phyloP scores from a whole-genome alignment of 192 early-diverging fungal genomes.

The Linderina pennispora region DNA sequence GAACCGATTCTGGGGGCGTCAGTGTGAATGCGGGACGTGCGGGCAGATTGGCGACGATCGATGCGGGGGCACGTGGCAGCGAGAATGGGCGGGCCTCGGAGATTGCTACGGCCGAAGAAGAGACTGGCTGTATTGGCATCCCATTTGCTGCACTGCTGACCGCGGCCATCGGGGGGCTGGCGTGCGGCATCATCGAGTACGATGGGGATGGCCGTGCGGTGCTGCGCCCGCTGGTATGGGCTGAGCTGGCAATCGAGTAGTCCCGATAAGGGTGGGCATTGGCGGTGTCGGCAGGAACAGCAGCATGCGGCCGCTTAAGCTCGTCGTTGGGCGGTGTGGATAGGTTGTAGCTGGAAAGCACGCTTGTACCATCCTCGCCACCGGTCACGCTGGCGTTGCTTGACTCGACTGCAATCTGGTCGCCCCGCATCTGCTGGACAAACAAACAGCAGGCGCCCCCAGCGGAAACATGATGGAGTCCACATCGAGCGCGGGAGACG shows the following conservation, averaged over 20 bases:
- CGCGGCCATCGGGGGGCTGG: not conserved
- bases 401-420: conserved; percentile 9
- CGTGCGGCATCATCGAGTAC: not conserved
- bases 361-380: conserved; percentile 9
- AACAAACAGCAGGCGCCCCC: conserved; percentile 44
- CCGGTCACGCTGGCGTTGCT: not conserved
- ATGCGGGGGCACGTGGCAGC: conserved; percentile 33
- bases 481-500: conserved; percentile 8
- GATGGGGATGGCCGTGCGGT: not conserved
- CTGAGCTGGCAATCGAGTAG: no score
- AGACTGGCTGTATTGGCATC: not conserved
- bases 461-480: conserved; percentile 43
- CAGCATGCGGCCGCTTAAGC: no score
- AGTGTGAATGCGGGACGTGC: conserved; percentile 3
- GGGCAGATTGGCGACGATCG: conserved; percentile 30
- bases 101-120: not conserved
- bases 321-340: conserved; percentile 28
- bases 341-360: conserved; percentile 31
- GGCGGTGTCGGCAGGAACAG: no score
- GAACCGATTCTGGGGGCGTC: conserved; percentile 14
- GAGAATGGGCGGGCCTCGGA: conserved; percentile 35
- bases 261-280: no score
- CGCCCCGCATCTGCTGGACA: conserved; percentile 39
- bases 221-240: not conserved
- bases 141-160: not conserved